phyloP scores from a whole-genome alignment of 805 yeast genomes.

The Yamadazyma philogaea region DNA sequence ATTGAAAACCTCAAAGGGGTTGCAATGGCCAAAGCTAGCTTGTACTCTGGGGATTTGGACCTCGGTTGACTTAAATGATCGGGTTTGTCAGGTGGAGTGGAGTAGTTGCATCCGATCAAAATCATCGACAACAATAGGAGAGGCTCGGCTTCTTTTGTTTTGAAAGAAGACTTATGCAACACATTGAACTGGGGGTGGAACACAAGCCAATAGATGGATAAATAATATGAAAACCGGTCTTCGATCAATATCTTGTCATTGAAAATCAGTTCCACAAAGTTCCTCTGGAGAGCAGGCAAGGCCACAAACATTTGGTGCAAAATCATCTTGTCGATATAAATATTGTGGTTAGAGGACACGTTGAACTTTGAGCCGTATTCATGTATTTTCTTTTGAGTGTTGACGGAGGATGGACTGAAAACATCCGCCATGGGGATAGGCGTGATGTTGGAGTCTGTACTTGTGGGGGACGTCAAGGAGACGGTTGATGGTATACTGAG shows the following conservation, averaged over 20 bases:
- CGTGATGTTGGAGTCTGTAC: conserved; percentile 22
- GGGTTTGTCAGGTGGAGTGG: conserved; percentile 15
- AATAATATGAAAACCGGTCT: conserved; percentile 34
- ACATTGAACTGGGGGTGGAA: conserved; percentile 61
- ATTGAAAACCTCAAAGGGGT: conserved; percentile 65
- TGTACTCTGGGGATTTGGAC: conserved; percentile 31
- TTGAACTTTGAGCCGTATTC: conserved; percentile 20
- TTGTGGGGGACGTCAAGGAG: conserved; percentile 34
- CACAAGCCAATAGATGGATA: conserved; percentile 50
- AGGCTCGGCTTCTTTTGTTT: conserved; percentile 45
- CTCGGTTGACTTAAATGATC: conserved; percentile 11
- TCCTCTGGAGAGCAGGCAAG: conserved; percentile 25
- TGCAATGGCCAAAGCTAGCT: conserved; percentile 46
- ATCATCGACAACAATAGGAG: conserved; percentile 54
- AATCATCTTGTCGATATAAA: conserved; percentile 36
- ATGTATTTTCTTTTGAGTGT: conserved; percentile 6
- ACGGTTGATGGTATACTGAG: conserved; percentile 21
- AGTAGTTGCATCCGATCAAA: conserved; percentile 51
- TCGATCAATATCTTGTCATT: conserved; percentile 21
- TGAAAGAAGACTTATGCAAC: conserved; percentile 58
- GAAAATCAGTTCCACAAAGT: conserved; percentile 25
- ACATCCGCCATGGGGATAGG: conserved; percentile 10
- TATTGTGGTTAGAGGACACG: conserved; percentile 28
- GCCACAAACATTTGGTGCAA: conserved; percentile 33
- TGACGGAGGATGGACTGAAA: conserved; percentile 9